These are phyloP conservation scores for Erythrophleum ivorense DNA, from an alignment of 331 rosid genomes.

Conservation along the genomic window DNA sequence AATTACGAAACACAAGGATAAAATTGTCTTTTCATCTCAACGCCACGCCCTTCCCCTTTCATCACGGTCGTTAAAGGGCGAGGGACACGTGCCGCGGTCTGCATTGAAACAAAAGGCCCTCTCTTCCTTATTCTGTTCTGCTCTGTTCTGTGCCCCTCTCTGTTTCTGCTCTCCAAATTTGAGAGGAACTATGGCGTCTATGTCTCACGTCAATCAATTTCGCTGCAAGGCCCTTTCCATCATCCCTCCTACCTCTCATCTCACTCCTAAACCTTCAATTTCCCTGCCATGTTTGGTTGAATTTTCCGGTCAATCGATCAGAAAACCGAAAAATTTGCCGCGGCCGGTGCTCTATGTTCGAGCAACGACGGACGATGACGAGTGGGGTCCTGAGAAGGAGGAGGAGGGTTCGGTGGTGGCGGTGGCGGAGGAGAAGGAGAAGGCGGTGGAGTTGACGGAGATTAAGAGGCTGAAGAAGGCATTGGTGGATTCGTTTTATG, in stretches of 20 bases:
- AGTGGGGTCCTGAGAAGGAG: conserved; percentile 57
- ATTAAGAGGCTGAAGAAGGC: conserved; percentile 67
- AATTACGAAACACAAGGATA: conserved; percentile 1
- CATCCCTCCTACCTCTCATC: conserved; percentile 33
- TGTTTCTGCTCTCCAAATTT: background rate
- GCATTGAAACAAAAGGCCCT: background rate
- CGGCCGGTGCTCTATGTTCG: conserved; percentile 38
- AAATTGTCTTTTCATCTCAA: conserved; percentile 1
- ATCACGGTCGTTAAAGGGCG: background rate
- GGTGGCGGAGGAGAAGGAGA: conserved; percentile 53
- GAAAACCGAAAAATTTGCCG: conserved; percentile 29
- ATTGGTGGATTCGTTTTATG: conserved; percentile 77
- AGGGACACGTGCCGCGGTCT: too few species aligned
- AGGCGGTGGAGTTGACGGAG: conserved; percentile 50
- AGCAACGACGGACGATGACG: conserved; percentile 53
- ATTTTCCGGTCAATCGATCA: conserved; percentile 29
- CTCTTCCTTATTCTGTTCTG: background rate
- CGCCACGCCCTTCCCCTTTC: background rate
- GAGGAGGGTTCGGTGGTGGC: conserved; percentile 43
- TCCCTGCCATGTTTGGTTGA: conserved; percentile 45
- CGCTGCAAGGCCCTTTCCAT: conserved; percentile 51
- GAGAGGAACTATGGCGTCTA: conserved; percentile 49
- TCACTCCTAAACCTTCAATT: conserved; percentile 48
- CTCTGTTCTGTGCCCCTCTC: background rate
- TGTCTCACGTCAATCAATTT: conserved; percentile 55